phyloP scores from a whole-genome alignment of 331 rosid species.

The Cydonia oblonga region DNA sequence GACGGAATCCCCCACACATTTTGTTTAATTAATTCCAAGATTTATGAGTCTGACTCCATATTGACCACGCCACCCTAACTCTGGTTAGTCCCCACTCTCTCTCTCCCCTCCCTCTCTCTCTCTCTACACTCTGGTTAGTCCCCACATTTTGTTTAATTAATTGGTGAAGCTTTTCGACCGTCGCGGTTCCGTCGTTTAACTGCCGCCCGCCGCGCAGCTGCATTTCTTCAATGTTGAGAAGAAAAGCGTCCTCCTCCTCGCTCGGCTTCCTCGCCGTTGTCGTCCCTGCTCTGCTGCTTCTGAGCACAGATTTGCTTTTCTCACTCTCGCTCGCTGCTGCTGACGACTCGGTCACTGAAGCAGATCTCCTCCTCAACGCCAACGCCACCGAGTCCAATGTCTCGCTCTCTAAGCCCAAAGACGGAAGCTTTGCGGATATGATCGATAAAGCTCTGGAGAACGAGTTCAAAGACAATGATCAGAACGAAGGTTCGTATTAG shows the following conservation, averaged over 20 bases:
- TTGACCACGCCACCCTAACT: conserved; percentile 11
- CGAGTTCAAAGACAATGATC: conserved; percentile 88
- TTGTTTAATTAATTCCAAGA: neutral
- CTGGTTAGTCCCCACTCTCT: conserved; percentile 5
- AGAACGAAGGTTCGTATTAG: conserved; percentile 61
- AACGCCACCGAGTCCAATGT: conserved; percentile 60
- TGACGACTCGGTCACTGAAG: conserved; percentile 5
- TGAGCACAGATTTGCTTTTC: conserved; percentile 33
- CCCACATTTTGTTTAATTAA: too few relatives aligned
- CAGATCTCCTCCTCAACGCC: conserved; percentile 46
- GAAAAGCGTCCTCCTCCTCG: neutral
- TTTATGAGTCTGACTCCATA: neutral
- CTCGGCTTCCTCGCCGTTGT: conserved; percentile 12
- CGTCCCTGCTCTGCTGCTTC: conserved; percentile 16
- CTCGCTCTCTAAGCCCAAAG: conserved; percentile 52
- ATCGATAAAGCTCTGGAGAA: conserved; percentile 88
- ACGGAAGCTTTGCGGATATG: conserved; percentile 86
- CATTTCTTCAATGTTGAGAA: conserved; percentile 43
- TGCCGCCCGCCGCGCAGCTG: neutral
- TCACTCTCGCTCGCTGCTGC: conserved; percentile 15
- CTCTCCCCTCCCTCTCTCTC: neutral
- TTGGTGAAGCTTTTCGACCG: neutral
- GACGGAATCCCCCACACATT: neutral
- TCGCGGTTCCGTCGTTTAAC: neutral
- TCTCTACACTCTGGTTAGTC: neutral